A percentile compares a stretch with the other conserved stretches of the same genome.
Evolutionary conservation across 805 yeast genomes (phyloP).

Genomic region (Wickerhamiella lipophila): DNA sequence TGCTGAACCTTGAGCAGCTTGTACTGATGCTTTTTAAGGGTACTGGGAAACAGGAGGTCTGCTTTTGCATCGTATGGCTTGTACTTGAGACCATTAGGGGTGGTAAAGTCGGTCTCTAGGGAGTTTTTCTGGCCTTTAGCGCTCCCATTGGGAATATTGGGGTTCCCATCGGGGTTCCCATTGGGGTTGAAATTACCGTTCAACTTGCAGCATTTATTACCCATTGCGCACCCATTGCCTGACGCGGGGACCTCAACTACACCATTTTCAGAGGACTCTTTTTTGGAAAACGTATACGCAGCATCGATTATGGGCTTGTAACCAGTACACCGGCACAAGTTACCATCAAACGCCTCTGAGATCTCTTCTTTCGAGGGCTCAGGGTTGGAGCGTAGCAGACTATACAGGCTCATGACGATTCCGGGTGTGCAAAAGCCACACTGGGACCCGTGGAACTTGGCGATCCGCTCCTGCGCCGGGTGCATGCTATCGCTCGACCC

Average conservation of each 20-base stretch:
- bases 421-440: slow-evolving; percentile 44
- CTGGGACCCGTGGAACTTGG: slow-evolving; percentile 38
- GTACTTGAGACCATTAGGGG: slow-evolving; percentile 31
- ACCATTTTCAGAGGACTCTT: not conserved
- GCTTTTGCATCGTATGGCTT: slow-evolving; percentile 30
- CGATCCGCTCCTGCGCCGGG: slow-evolving; percentile 39
- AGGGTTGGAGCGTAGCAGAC: slow-evolving; percentile 33
- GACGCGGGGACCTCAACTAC: slow-evolving; percentile 12
- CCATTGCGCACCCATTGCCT: slow-evolving; percentile 25
- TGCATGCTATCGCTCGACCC: slow-evolving; percentile 33
- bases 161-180: too few species aligned
- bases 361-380: slow-evolving; percentile 31
- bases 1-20: slow-evolving; percentile 28
- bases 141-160: not conserved
- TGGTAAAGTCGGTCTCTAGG: slow-evolving; percentile 24
- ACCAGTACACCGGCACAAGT: slow-evolving; percentile 39
- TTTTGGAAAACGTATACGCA: slow-evolving; percentile 30
- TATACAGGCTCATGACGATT: slow-evolving; percentile 37
- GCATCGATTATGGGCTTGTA: slow-evolving; percentile 40
- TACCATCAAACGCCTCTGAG: slow-evolving; percentile 37
- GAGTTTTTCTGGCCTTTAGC: not conserved
- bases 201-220: slow-evolving; percentile 31
- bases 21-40: slow-evolving; percentile 26
- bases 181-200: slow-evolving; percentile 6
- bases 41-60: slow-evolving; percentile 34